These are phyloP conservation scores for Massarina eburnea DNA, from an alignment of 2,329 filamentous ascomycete species.

Conservation along the genomic window DNA sequence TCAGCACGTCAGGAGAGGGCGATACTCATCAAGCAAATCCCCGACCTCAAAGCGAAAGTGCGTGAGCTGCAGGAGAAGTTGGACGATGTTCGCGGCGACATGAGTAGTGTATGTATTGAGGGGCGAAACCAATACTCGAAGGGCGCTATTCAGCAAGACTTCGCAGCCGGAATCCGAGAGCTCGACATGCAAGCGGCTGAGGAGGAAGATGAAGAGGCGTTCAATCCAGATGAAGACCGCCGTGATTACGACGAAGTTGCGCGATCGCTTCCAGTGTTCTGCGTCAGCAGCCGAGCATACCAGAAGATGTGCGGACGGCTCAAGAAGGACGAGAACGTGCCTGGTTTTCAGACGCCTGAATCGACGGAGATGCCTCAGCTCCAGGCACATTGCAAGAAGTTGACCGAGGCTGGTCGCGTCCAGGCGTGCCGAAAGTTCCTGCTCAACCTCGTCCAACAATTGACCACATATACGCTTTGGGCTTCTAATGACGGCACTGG, in stretches of 20 bases:
- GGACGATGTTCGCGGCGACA: slow-evolving; percentile 35
- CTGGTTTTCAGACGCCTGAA: slow-evolving; percentile 55
- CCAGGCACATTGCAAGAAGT: slow-evolving; percentile 59
- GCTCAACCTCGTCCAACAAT: slow-evolving; percentile 52
- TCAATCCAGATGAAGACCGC: slow-evolving; percentile 56
- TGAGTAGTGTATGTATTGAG: slow-evolving; percentile 52
- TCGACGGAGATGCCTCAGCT: slow-evolving; percentile 64
- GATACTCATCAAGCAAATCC: slow-evolving; percentile 33
- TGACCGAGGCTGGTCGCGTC: slow-evolving; percentile 55
- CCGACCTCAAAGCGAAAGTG: slow-evolving; percentile 31
- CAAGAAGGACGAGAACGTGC: slow-evolving; percentile 53
- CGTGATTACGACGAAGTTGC: slow-evolving; percentile 61
- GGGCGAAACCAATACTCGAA: slow-evolving; percentile 60
- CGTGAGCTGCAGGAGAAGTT: slow-evolving; percentile 30
- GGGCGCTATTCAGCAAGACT: slow-evolving; percentile 58
- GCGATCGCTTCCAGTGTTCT: slow-evolving; percentile 62
- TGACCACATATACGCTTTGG: slow-evolving; percentile 59
- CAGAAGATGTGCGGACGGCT: slow-evolving; percentile 62
- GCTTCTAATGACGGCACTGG: slow-evolving; percentile 47
- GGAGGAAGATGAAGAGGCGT: slow-evolving; percentile 57
- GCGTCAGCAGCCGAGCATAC: slow-evolving; percentile 63
- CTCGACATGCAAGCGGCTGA: slow-evolving; percentile 59
- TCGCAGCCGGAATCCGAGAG: slow-evolving; percentile 61
- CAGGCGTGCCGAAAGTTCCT: slow-evolving; percentile 54
- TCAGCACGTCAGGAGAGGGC: slow-evolving; percentile 36